These are phyloP conservation scores for Neurospora sp. DNA, from an alignment of 495 filamentous ascomycete genomes.

Conservation along the genomic window DNA sequence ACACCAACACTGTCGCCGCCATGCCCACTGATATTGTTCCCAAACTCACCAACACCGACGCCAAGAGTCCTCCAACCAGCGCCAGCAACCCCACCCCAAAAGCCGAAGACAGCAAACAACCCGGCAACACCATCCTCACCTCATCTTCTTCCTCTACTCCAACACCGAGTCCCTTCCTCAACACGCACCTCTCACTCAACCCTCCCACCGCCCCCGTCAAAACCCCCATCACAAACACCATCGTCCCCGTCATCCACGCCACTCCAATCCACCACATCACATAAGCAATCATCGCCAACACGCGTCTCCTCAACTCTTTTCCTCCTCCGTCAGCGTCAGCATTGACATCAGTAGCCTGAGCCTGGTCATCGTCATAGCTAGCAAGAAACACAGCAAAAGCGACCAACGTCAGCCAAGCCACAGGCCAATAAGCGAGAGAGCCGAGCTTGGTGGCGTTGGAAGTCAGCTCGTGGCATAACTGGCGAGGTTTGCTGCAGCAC, in stretches of 20 bases:
- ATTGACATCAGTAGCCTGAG: not conserved
- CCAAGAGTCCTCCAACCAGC: constrained; percentile 2
- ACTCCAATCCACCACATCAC: constrained; percentile 8
- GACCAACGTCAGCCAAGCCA: constrained; percentile 2
- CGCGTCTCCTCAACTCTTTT: not conserved
- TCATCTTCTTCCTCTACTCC: not conserved
- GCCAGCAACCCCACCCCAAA: constrained; percentile 1
- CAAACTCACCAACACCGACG: not conserved
- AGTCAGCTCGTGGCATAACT: not conserved
- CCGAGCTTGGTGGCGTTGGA: not conserved
- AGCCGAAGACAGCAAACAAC: not conserved
- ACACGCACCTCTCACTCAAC: not conserved
- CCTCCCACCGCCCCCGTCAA: not conserved
- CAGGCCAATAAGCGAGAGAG: constrained; percentile 1
- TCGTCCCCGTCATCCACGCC: not conserved
- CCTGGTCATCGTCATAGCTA: not conserved
- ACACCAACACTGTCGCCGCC: constrained; percentile 3
- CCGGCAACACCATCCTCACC: constrained; percentile 4
- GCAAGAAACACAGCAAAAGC: not conserved
- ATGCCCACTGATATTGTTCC: not conserved
- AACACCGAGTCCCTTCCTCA: not conserved
- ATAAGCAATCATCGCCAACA: not conserved
- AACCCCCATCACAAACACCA: constrained; percentile 1
- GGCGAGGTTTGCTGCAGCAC: not conserved
- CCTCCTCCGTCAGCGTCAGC: not conserved